Evolutionary conservation across 306 rosid genomes (phyloP).

Genomic region (Vigna hirtella): DNA sequence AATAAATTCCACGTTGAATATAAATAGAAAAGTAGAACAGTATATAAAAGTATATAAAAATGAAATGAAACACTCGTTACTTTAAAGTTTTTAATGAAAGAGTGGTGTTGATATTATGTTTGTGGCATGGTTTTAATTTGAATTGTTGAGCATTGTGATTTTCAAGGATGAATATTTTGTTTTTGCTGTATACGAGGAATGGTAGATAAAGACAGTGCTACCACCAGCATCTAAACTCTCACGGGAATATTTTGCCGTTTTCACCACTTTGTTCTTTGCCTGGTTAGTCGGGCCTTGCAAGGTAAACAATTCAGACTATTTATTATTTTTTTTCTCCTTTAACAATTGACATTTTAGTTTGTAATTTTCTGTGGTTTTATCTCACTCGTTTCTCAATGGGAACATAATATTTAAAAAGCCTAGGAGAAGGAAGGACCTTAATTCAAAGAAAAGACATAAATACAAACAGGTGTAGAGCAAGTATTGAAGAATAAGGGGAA

Average conservation of each 20-base stretch:
- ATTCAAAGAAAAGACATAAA: no score
- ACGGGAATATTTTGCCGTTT: slow-evolving; percentile 75
- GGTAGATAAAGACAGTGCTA: slow-evolving; percentile 67
- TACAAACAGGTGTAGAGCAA: no score
- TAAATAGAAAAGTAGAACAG: no score
- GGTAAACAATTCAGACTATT: slow-evolving; percentile 51
- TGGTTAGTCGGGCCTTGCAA: slow-evolving; percentile 92
- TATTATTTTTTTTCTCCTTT: background rate
- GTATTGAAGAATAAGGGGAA: no score
- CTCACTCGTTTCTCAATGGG: no score
- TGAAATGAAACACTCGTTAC: no score
- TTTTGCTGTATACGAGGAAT: slow-evolving; percentile 32
- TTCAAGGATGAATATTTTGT: slow-evolving; percentile 14
- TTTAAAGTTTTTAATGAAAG: no score
- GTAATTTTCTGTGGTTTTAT: background rate
- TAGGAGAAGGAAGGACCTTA: no score
- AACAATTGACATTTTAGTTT: background rate
- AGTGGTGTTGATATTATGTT: background rate
- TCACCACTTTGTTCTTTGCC: slow-evolving; percentile 80
- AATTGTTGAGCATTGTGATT: slow-evolving; percentile 22
- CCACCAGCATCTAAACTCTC: slow-evolving; percentile 71
- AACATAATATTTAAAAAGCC: no score
- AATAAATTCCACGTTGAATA: no score
- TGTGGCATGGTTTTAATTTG: background rate
- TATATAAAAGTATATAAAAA: no score